phyloP scores from a whole-genome alignment of 495 filamentous ascomycete genomes.

The Hyaloscypha bicolor region DNA sequence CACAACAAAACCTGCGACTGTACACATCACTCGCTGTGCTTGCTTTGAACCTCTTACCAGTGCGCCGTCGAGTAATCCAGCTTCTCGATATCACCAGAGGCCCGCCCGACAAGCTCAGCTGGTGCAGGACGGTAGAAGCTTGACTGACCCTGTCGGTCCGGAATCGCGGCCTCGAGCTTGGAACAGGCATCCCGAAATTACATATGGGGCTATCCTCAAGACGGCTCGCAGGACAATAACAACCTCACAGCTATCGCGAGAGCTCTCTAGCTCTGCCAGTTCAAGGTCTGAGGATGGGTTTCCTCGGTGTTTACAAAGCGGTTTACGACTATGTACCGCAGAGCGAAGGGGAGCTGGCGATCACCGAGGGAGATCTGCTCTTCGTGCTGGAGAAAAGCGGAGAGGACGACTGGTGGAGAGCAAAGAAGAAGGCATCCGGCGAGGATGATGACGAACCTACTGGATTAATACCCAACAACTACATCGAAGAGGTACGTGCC shows the following conservation, averaged over 20 bases:
- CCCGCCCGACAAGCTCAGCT: not conserved
- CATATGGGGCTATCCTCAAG: slow-evolving; percentile 25
- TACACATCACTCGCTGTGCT: not conserved
- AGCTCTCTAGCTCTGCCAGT: slow-evolving; percentile 13
- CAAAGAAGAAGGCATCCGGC: slow-evolving; percentile 90
- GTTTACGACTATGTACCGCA: slow-evolving; percentile 94
- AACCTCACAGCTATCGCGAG: slow-evolving; percentile 21
- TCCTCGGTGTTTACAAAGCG: slow-evolving; percentile 89
- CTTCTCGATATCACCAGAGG: not conserved
- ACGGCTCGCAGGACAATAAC: slow-evolving; percentile 23
- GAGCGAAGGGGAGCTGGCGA: slow-evolving; percentile 81
- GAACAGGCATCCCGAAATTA: slow-evolving; percentile 26
- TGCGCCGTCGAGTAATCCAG: not conserved
- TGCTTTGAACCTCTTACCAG: not conserved
- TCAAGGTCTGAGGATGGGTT: slow-evolving; percentile 54
- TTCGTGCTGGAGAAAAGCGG: slow-evolving; percentile 88
- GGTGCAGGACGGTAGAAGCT: slow-evolving; percentile 2
- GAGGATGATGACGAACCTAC: slow-evolving; percentile 95
- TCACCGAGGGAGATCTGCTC: slow-evolving; percentile 87
- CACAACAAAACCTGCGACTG: not conserved
- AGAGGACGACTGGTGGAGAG: slow-evolving; percentile 98
- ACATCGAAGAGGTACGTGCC: slow-evolving; percentile 86
- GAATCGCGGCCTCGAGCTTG: slow-evolving; percentile 27
- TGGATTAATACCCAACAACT: slow-evolving; percentile 93
- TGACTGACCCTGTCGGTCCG: slow-evolving; percentile 11